These are phyloP conservation scores for Gastrodia elata DNA, from an alignment of 106 monocot species.

Conservation along the genomic window DNA sequence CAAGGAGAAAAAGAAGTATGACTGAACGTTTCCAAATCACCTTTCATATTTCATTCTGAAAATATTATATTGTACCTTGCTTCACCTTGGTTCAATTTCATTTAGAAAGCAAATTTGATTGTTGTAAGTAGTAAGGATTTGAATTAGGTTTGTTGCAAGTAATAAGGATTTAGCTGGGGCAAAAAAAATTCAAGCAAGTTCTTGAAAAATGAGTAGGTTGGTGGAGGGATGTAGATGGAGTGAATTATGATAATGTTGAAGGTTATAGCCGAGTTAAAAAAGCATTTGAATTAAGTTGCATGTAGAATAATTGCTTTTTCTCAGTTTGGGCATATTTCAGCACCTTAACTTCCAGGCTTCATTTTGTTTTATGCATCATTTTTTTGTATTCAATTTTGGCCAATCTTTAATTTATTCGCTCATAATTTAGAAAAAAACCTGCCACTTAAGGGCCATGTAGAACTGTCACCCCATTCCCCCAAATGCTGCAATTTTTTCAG, in stretches of 20 bases:
- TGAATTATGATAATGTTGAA: neutral
- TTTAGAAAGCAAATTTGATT: neutral
- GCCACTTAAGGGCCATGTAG: no score
- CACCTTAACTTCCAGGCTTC: no score
- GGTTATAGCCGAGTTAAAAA: neutral
- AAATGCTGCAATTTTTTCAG: no score
- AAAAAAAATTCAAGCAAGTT: neutral
- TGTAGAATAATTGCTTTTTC: no score
- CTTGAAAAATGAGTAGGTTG: neutral
- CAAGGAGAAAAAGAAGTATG: neutral
- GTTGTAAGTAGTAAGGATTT: neutral
- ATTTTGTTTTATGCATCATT: no score
- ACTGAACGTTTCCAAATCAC: neutral
- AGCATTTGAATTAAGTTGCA: no score
- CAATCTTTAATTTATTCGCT: no score
- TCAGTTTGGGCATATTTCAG: no score
- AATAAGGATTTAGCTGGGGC: neutral
- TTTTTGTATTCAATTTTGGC: no score
- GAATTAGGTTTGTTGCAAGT: neutral
- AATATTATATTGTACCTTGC: neutral
- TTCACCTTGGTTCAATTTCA: neutral
- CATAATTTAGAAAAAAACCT: no score
- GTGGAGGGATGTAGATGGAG: neutral
- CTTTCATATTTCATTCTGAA: neutral
- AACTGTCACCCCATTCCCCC: no score